Percentiles rank a stretch among this genome's conserved stretches.
phyloP scores from a whole-genome alignment of 345 rosid genomes.

The Erodium maritimum region DNA sequence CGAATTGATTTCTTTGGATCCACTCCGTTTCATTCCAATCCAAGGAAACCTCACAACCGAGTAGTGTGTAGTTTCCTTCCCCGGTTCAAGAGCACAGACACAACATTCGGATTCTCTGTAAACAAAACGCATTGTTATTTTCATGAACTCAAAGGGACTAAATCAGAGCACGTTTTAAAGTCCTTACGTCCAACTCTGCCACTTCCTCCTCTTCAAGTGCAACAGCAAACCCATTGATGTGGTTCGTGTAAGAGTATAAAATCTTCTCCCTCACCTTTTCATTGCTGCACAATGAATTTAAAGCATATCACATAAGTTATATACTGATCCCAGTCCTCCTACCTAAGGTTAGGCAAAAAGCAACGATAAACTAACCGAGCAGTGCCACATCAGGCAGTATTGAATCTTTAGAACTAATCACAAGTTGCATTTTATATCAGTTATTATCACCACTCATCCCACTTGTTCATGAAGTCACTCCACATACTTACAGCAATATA shows the following conservation, averaged over 20 bases:
- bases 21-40: slow-evolving; percentile 15
- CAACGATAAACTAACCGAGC: too few relatives aligned
- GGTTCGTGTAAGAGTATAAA: too few relatives aligned
- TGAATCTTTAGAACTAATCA: too few relatives aligned
- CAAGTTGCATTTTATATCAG: too few relatives aligned
- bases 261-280: too few relatives aligned
- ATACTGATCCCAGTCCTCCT: too few relatives aligned
- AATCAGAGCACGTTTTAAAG: not conserved
- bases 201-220: slow-evolving; percentile 30
- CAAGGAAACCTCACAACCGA: slow-evolving; percentile 28
- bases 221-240: too few relatives aligned
- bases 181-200: slow-evolving; percentile 37
- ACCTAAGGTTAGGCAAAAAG: too few relatives aligned
- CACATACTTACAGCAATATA: slow-evolving; percentile 57
- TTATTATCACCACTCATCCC: slow-evolving; percentile 63
- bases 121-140: not conserved
- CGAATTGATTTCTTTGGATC: slow-evolving; percentile 14
- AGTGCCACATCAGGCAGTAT: too few relatives aligned
- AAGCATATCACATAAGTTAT: too few relatives aligned
- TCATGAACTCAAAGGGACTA: too few relatives aligned
- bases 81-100: slow-evolving; percentile 20
- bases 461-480: slow-evolving; percentile 60
- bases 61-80: slow-evolving; percentile 23
- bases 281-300: too few relatives aligned
- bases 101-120: slow-evolving; percentile 21